Evolutionary conservation across 441 rosid species (phyloP).

Genomic region (Populus tomentosa): DNA sequence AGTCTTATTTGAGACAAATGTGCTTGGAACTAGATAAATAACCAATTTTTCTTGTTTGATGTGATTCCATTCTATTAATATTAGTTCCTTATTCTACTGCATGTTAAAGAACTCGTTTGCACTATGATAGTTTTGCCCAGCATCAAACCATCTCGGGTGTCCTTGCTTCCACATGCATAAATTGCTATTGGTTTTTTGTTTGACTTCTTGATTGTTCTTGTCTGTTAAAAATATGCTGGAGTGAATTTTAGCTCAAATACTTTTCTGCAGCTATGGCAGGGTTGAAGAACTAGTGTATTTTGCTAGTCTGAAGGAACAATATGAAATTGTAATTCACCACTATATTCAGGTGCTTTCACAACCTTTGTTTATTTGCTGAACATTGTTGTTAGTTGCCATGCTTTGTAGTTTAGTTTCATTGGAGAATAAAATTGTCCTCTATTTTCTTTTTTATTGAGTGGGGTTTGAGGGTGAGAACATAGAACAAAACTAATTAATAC

Average conservation of each 20-base stretch:
- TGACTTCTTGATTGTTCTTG: slow-evolving; percentile 1
- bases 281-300: slow-evolving; percentile 96
- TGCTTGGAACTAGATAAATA: not conserved
- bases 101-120: slow-evolving; percentile 4
- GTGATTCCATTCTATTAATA: not conserved
- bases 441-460: not conserved
- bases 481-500: not conserved
- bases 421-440: not conserved
- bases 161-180: slow-evolving; percentile 10
- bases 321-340: slow-evolving; percentile 91
- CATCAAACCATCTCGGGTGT: slow-evolving; percentile 5
- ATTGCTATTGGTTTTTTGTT: not conserved
- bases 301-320: slow-evolving; percentile 93
- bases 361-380: not conserved
- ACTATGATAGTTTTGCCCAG: slow-evolving; percentile 1
- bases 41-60: not conserved
- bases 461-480: not conserved
- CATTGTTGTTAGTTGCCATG: not conserved
- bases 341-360: slow-evolving; percentile 68
- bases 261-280: slow-evolving; percentile 82
- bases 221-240: slow-evolving; percentile 1
- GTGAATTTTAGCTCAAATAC: slow-evolving; percentile 4
- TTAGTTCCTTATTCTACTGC: slow-evolving; percentile 9
- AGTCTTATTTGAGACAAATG: not conserved
- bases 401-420: not conserved